Evolutionary conservation across 2,329 filamentous ascomycete genomes (phyloP).

Genomic region (Fusarium scirpi): DNA sequence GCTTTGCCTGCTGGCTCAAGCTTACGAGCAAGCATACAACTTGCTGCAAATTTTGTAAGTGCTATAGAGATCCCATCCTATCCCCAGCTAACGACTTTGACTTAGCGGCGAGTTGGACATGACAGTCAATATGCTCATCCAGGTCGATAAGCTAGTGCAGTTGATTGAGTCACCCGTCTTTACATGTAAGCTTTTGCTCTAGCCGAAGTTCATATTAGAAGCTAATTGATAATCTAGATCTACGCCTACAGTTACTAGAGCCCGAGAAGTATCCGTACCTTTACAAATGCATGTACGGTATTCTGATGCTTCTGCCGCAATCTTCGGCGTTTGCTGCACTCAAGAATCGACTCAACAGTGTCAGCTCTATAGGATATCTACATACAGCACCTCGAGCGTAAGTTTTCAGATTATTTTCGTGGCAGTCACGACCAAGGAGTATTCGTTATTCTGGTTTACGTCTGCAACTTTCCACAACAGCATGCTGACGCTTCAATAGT

Average conservation of each 20-base stretch:
- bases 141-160: slow-evolving; percentile 98
- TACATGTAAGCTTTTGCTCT: slow-evolving; percentile 76
- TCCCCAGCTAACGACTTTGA: background rate
- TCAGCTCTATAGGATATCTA: slow-evolving; percentile 95
- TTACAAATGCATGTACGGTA: slow-evolving; percentile 97
- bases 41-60: slow-evolving; percentile 91
- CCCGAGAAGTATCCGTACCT: slow-evolving; percentile 94
- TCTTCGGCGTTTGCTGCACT: slow-evolving; percentile 96
- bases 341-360: slow-evolving; percentile 96
- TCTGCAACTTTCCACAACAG: background rate
- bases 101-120: slow-evolving; percentile 94
- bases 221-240: slow-evolving; percentile 66
- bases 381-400: slow-evolving; percentile 85
- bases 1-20: slow-evolving; percentile 92
- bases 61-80: background rate
- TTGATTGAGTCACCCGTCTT: slow-evolving; percentile 97
- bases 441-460: background rate
- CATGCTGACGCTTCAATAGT: slow-evolving; percentile 45
- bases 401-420: slow-evolving; percentile 9
- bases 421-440: background rate
- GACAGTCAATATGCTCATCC: slow-evolving; percentile 98
- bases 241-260: slow-evolving; percentile 93
- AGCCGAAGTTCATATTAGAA: background rate
- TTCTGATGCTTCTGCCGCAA: slow-evolving; percentile 98
- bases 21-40: slow-evolving; percentile 98